These are phyloP conservation scores for Penicillium sp. DNA, from an alignment of 2,329 filamentous ascomycete species.

Conservation along the genomic window DNA sequence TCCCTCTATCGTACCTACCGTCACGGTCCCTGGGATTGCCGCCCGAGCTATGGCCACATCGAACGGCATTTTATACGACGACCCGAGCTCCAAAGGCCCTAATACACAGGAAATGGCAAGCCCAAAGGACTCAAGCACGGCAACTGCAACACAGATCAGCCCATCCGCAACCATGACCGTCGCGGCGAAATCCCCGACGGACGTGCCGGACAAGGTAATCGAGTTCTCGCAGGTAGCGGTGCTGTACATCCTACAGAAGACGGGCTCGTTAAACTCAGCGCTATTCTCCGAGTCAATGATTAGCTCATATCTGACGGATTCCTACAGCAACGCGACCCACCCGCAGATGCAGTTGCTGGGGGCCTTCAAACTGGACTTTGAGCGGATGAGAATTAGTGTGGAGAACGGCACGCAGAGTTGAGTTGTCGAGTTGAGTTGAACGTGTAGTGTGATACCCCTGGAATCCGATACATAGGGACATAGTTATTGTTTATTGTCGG, in stretches of 20 bases:
- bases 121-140: slow-evolving; percentile 6
- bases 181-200: background rate
- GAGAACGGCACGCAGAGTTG: slow-evolving; percentile 24
- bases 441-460: background rate
- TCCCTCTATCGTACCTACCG: slow-evolving; percentile 1
- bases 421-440: slow-evolving; percentile 1
- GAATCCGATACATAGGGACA: background rate
- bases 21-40: slow-evolving; percentile 14
- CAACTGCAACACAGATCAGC: slow-evolving; percentile 18
- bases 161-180: slow-evolving; percentile 6
- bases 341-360: slow-evolving; percentile 21
- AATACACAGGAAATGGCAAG: slow-evolving; percentile 1
- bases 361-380: slow-evolving; percentile 34
- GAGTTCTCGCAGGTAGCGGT: slow-evolving; percentile 37
- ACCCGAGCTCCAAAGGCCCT: background rate
- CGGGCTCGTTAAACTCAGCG: slow-evolving; percentile 29
- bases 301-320: slow-evolving; percentile 29
- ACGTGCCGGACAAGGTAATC: slow-evolving; percentile 23
- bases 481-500: background rate
- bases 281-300: slow-evolving; percentile 29
- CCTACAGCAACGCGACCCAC: slow-evolving; percentile 21
- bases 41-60: slow-evolving; percentile 30
- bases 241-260: slow-evolving; percentile 42
- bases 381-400: slow-evolving; percentile 33
- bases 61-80: slow-evolving; percentile 39